Evolutionary conservation across 2,329 filamentous ascomycete genomes (phyloP).

Genomic region (Alternaria metachromatica): DNA sequence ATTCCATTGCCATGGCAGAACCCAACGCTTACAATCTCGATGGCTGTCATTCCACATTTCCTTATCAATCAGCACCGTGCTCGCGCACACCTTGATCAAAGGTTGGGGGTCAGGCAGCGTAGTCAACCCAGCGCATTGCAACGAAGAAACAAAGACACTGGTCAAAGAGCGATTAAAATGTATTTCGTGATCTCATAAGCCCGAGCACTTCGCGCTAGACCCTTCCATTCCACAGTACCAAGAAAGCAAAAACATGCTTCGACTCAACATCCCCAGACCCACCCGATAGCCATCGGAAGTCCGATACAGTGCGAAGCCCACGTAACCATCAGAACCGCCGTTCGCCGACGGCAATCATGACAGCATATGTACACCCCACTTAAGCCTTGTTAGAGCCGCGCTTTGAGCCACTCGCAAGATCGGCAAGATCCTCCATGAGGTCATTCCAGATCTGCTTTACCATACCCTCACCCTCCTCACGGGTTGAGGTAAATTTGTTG

Average conservation of each 20-base stretch:
- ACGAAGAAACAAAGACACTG: not conserved
- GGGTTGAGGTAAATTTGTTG: constrained; percentile 37
- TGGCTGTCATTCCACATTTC: not conserved
- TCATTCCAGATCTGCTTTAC: constrained; percentile 56
- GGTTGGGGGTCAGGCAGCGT: not conserved
- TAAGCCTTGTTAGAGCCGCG: constrained; percentile 30
- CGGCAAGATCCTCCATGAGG: constrained; percentile 57
- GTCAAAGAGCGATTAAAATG: constrained; percentile 7
- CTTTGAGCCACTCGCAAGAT: constrained; percentile 45
- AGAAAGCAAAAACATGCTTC: constrained; percentile 4
- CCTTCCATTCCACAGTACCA: constrained; percentile 7
- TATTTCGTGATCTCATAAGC: constrained; percentile 44
- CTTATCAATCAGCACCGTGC: not conserved
- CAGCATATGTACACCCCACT: not conserved
- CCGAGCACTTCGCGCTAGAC: constrained; percentile 46
- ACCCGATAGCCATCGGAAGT: constrained; percentile 1
- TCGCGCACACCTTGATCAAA: not conserved
- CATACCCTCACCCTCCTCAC: constrained; percentile 52
- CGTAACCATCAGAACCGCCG: not conserved
- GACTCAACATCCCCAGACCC: not conserved
- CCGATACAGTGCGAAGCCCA: constrained; percentile 1
- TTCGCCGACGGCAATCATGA: not conserved
- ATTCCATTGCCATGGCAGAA: not conserved
- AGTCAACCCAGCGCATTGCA: not conserved
- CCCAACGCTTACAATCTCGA: not conserved